Conservation (phyloP, 2,329 filamentous ascomycete species). For the Paraphaeosphaeria sporulosa region DNA sequence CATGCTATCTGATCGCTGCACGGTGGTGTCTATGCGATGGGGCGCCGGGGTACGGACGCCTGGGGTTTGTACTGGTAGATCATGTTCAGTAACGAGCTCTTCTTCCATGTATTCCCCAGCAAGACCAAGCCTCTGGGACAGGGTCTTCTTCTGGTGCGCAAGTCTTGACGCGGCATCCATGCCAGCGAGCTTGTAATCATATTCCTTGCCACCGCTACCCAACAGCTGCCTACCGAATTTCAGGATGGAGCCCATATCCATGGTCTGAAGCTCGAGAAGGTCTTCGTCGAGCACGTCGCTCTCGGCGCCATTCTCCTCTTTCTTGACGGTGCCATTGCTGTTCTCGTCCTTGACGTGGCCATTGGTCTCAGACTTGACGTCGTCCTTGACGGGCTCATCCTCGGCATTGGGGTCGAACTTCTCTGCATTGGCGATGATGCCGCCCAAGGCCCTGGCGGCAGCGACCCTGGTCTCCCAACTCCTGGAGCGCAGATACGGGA, state of each 20-base stretch:
- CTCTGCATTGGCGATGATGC: constrained; percentile 89
- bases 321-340: constrained; percentile 38
- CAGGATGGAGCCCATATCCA: constrained; percentile 82
- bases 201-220: constrained; percentile 78
- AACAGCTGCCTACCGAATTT: constrained; percentile 84
- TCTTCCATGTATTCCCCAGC: constrained; percentile 86
- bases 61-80: constrained; percentile 58
- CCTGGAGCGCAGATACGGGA: constrained; percentile 94
- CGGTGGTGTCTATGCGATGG: constrained; percentile 61
- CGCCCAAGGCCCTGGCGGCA: constrained; percentile 90
- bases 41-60: constrained; percentile 44
- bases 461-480: constrained; percentile 97
- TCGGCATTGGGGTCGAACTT: constrained; percentile 86
- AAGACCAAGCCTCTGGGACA: constrained; percentile 82
- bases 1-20: constrained; percentile 55
- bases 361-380: constrained; percentile 51
- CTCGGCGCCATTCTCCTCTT: constrained; percentile 58
- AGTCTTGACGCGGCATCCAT: constrained; percentile 84
- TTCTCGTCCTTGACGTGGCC: constrained; percentile 67
- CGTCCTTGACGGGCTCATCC: constrained; percentile 69
- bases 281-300: constrained; percentile 59
- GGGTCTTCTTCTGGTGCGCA: constrained; percentile 86
- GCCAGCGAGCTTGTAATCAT: constrained; percentile 83
- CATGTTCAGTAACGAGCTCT: constrained; percentile 74
- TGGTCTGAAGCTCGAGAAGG: constrained; percentile 72